phyloP scores from a whole-genome alignment of 805 yeast species.

The Candida insectorum region DNA sequence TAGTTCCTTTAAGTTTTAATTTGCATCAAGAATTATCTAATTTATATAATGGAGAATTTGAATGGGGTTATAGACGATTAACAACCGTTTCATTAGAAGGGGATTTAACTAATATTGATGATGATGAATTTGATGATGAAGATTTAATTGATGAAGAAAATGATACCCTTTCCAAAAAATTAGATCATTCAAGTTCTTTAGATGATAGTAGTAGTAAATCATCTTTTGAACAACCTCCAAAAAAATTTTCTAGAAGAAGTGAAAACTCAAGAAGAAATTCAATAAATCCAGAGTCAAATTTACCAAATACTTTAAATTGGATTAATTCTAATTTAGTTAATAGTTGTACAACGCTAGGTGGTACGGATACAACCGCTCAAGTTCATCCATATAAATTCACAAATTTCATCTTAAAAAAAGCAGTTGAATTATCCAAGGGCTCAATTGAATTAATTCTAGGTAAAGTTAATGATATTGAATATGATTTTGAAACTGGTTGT shows the following conservation, averaged over 20 bases:
- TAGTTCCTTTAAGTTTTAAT: constrained; percentile 83
- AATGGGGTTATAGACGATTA: constrained; percentile 91
- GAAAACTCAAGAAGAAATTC: constrained; percentile 5
- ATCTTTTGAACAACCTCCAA: constrained; percentile 24
- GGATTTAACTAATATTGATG: constrained; percentile 46
- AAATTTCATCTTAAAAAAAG: constrained; percentile 73
- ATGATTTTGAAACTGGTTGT: constrained; percentile 58
- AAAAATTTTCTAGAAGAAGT: constrained; percentile 34
- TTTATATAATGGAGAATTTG: constrained; percentile 73
- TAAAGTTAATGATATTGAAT: constrained; percentile 67
- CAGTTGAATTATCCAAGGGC: constrained; percentile 64
- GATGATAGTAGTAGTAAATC: constrained; percentile 5
- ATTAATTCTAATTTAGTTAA: constrained; percentile 59
- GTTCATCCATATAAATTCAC: constrained; percentile 95
- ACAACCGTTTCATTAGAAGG: constrained; percentile 88
- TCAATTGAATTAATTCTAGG: constrained; percentile 84
- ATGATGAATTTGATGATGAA: constrained; percentile 18
- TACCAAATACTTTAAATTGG: constrained; percentile 76
- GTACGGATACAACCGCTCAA: constrained; percentile 86
- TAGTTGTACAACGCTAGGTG: constrained; percentile 80
- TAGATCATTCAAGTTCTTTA: constrained; percentile 2
- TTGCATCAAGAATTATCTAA: constrained; percentile 81
- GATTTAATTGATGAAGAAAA: constrained; percentile 21
- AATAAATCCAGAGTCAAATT: constrained; percentile 11
- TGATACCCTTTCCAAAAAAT: constrained; percentile 3